Evolutionary conservation across 257 asterid genomes (phyloP), one percentile per base, ranked within the genome.

Genomic region (Nicotiana tomentosiformis): DNA sequence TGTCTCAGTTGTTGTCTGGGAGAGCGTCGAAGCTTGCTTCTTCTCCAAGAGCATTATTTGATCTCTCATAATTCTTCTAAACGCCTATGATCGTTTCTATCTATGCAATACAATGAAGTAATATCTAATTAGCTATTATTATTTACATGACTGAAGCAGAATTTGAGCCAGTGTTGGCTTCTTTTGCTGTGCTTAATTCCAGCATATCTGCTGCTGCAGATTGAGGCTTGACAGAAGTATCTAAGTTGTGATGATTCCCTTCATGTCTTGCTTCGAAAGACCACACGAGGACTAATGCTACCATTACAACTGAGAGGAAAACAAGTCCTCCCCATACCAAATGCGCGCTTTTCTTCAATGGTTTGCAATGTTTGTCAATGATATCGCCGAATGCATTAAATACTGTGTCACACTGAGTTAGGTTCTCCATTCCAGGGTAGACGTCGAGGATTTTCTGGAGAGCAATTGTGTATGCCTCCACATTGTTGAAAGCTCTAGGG

Each of bases 341-440:
- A 14, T 84, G 81, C 2, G 78, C 82, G 26, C 88, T 35, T 84
- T 90, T 85, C 88, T 93, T 92, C 55, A 95, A 57, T 10, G 98
- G 98, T 65, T 62, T 72, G 88, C 99, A 95, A 37, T 95, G 95
- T 0, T 84, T 60, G 35, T 85, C 58, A 53, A 91, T 89, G 84
- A 95, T 94, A 37, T 90, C 87, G 0, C 89, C 39, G 82, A 95
- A 95, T 4, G 98, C 97, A 0, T 86, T 84, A 46, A 86, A 82
- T 2, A 94, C 96, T 2, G 94, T 89, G 80, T 86, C 85, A 32
- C 99, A 95, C 82, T 94, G 90, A 14, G 93, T 91, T 10, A 95
- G 87, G 85, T 87, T 81, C 23, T 94, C 95, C 97, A 95, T 86
- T 0, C 88, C 90, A 1, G 99, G 99, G 79, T 94, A 95, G 23